phyloP scores from a whole-genome alignment of 768 basidiomycete genomes.

The Boletus reticuloceps region DNA sequence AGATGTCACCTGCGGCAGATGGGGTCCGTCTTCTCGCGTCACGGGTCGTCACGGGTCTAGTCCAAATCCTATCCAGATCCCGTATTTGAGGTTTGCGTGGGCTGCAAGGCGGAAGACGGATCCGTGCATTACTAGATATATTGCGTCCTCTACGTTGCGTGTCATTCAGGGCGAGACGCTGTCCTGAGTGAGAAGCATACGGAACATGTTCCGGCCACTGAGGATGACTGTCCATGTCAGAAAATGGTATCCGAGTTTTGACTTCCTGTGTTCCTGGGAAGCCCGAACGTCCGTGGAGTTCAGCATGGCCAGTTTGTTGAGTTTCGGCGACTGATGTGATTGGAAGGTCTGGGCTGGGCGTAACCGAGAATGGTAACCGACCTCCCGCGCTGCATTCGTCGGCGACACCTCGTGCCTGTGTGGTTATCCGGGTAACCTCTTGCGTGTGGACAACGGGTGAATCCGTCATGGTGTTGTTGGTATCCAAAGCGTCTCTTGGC shows the following conservation, averaged over 20 bases:
- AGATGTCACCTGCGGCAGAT: constrained; percentile 33
- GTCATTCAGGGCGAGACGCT: neutral
- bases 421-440: constrained; percentile 7
- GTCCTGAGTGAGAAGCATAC: constrained; percentile 1
- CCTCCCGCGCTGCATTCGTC: constrained; percentile 14
- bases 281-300: constrained; percentile 26
- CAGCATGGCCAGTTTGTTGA: constrained; percentile 1
- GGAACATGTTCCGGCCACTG: constrained; percentile 7
- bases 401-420: constrained; percentile 7
- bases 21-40: constrained; percentile 31
- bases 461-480: constrained; percentile 13
- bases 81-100: constrained; percentile 18
- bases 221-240: constrained; percentile 3
- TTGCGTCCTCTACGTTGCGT: constrained; percentile 10
- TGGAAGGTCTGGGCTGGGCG: neutral
- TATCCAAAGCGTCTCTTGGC: constrained; percentile 1
- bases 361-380: constrained; percentile 7
- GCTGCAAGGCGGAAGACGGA: constrained; percentile 15
- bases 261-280: constrained; percentile 23
- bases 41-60: constrained; percentile 20
- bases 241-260: constrained; percentile 1
- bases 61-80: constrained; percentile 24
- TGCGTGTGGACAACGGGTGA: constrained; percentile 27
- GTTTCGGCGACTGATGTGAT: constrained; percentile 12
- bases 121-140: constrained; percentile 8